phyloP scores from a whole-genome alignment of 495 filamentous ascomycete genomes.

The Aspergillus panamensis region DNA sequence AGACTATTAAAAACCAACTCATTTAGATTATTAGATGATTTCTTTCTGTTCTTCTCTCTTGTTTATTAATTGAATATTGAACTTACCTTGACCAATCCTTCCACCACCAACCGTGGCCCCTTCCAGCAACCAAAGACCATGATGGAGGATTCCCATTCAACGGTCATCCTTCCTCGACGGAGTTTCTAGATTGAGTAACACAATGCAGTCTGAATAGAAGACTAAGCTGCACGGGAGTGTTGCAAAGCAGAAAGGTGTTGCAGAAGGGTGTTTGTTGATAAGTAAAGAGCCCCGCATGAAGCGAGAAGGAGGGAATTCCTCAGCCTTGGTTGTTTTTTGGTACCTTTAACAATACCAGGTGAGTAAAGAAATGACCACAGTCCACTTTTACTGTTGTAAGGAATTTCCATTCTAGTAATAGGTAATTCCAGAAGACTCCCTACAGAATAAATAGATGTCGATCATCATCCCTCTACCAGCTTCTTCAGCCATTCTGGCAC shows the following conservation, averaged over 20 bases:
- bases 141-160: too few relatives aligned
- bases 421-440: too few relatives aligned
- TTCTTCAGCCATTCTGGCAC: conserved; percentile 54
- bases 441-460: not conserved
- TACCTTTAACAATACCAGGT: not conserved
- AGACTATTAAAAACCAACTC: too few relatives aligned
- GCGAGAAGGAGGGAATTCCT: not conserved
- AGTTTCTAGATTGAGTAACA: not conserved
- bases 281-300: not conserved
- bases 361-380: not conserved
- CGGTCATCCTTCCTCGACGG: too few relatives aligned
- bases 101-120: too few relatives aligned
- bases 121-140: too few relatives aligned
- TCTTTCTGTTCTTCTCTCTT: too few relatives aligned
- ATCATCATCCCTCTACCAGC: conserved; percentile 32
- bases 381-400: not conserved
- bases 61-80: too few relatives aligned
- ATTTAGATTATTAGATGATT: too few relatives aligned
- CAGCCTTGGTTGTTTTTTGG: not conserved
- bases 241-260: not conserved
- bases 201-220: not conserved
- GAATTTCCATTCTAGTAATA: not conserved
- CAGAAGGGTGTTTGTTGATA: not conserved
- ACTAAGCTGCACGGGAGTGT: not conserved
- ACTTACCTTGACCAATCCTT: too few relatives aligned